A percentile compares a stretch with the other conserved stretches of the same genome.
These are phyloP conservation scores for Exophiala aquamarina DNA, from an alignment of 2,329 filamentous ascomycete genomes.

Conservation along the genomic window DNA sequence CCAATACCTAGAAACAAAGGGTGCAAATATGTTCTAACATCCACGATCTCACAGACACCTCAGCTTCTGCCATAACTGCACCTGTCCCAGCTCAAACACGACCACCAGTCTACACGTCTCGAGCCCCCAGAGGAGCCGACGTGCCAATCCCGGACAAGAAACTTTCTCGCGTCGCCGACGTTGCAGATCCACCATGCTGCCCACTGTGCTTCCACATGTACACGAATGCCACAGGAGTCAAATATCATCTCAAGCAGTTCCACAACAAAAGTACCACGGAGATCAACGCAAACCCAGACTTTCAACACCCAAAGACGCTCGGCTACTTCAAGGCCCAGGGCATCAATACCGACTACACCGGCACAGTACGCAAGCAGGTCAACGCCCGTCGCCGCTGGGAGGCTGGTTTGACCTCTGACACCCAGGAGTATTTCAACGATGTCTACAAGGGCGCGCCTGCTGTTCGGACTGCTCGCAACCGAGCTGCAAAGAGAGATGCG, in stretches of 20 bases:
- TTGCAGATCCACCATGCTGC: background rate
- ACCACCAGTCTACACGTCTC: too few species aligned
- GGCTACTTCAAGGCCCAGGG: constrained; percentile 5
- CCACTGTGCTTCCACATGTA: background rate
- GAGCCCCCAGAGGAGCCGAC: too few species aligned
- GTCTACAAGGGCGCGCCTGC: constrained; percentile 11
- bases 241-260: constrained; percentile 4
- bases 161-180: too few species aligned
- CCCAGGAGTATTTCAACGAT: constrained; percentile 3
- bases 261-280: background rate
- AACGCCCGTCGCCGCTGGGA: constrained; percentile 12
- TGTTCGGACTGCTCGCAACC: background rate
- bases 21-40: too few species aligned
- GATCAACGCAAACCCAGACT: background rate
- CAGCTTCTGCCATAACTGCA: too few species aligned
- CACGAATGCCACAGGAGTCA: background rate
- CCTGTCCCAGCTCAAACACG: too few species aligned
- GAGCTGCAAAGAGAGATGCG: too few species aligned
- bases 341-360: constrained; percentile 11
- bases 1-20: too few species aligned
- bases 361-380: constrained; percentile 18
- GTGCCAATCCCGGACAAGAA: too few species aligned
- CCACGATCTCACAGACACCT: too few species aligned
- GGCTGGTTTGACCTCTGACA: constrained; percentile 7
- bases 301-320: background rate